These are phyloP conservation scores for Pythium dissimile DNA, from an alignment of 352 stramenopile species.

Conservation along the genomic window DNA sequence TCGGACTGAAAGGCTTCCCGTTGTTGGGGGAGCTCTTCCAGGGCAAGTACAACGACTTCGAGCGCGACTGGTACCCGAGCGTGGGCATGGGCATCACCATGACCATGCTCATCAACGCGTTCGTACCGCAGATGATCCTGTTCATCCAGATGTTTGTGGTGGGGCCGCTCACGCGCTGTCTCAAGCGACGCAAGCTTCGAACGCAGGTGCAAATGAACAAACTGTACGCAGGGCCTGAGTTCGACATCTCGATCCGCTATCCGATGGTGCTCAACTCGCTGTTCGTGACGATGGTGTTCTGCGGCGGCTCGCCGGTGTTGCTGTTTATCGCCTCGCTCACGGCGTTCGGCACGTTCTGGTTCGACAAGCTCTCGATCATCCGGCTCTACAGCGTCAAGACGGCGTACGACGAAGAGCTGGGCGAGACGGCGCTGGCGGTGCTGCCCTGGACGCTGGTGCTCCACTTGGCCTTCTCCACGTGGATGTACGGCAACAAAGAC, in stretches of 20 bases:
- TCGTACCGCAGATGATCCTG: conserved; percentile 58
- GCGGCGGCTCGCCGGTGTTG: conserved; percentile 69
- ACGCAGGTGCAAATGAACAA: conserved; percentile 78
- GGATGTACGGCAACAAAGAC: conserved; percentile 82
- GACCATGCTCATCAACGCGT: conserved; percentile 84
- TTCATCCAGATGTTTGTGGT: conserved; percentile 60
- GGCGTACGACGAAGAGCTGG: conserved; percentile 75
- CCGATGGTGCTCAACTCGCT: conserved; percentile 82
- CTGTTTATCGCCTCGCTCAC: conserved; percentile 73
- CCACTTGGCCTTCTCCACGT: conserved; percentile 72
- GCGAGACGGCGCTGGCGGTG: conserved; percentile 47
- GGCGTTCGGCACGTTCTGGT: conserved; percentile 60
- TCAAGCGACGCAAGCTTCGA: conserved; percentile 37
- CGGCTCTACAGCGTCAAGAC: conserved; percentile 79
- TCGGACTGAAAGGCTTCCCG: conserved; percentile 38
- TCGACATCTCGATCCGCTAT: conserved; percentile 79
- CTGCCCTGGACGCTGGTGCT: conserved; percentile 69
- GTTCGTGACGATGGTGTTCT: conserved; percentile 84
- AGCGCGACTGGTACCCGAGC: conserved; percentile 82
- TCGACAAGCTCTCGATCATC: conserved; percentile 81
- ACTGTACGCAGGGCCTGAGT: conserved; percentile 65
- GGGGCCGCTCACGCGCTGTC: conserved; percentile 39
- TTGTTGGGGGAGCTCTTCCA: conserved; percentile 60
- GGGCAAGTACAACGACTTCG: conserved; percentile 79
- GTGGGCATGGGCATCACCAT: conserved; percentile 86